Percentiles rank a stretch among this genome's conserved stretches.
phyloP scores from a whole-genome alignment of 1,284 basidiomycete species.

The Cutaneotrichosporon sp. region DNA sequence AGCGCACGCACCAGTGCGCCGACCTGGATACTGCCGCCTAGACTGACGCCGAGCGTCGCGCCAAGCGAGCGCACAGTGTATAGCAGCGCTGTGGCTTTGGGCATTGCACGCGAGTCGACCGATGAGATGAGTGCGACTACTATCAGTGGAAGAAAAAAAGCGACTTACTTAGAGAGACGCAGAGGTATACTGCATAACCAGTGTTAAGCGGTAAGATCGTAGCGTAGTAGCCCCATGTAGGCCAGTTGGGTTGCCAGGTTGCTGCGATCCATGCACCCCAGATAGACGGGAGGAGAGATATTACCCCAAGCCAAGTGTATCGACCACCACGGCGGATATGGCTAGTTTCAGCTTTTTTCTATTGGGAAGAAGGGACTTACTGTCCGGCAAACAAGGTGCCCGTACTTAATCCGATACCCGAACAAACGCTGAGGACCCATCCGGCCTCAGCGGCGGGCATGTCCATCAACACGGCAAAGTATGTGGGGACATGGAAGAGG shows the following conservation, averaged over 20 bases:
- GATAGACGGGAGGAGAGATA: slow-evolving; percentile 42
- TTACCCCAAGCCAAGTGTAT: slow-evolving; percentile 42
- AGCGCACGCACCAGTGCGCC: slow-evolving; percentile 37
- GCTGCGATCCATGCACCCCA: slow-evolving; percentile 37
- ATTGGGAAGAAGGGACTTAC: slow-evolving; percentile 53
- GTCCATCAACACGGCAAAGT: slow-evolving; percentile 50
- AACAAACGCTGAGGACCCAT: slow-evolving; percentile 63
- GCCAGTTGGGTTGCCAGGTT: slow-evolving; percentile 40
- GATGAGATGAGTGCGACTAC: slow-evolving; percentile 48
- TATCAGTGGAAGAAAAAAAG: background rate
- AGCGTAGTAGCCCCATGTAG: slow-evolving; percentile 45
- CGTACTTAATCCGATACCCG: slow-evolving; percentile 74
- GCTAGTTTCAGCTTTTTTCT: slow-evolving; percentile 26
- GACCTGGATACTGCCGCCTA: slow-evolving; percentile 48
- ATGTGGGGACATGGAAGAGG: slow-evolving; percentile 52
- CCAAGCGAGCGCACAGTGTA: slow-evolving; percentile 52
- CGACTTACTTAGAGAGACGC: slow-evolving; percentile 42
- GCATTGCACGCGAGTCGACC: slow-evolving; percentile 48
- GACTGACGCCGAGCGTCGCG: slow-evolving; percentile 46
- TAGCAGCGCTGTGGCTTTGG: slow-evolving; percentile 51
- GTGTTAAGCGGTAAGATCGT: slow-evolving; percentile 46
- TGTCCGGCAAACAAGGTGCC: slow-evolving; percentile 85
- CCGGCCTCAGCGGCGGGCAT: slow-evolving; percentile 46
- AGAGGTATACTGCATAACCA: slow-evolving; percentile 51
- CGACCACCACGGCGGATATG: slow-evolving; percentile 46